Base-by-base conservation (phyloP, 169 alveolate genomes). In the Eimeria acervulina region DNA sequence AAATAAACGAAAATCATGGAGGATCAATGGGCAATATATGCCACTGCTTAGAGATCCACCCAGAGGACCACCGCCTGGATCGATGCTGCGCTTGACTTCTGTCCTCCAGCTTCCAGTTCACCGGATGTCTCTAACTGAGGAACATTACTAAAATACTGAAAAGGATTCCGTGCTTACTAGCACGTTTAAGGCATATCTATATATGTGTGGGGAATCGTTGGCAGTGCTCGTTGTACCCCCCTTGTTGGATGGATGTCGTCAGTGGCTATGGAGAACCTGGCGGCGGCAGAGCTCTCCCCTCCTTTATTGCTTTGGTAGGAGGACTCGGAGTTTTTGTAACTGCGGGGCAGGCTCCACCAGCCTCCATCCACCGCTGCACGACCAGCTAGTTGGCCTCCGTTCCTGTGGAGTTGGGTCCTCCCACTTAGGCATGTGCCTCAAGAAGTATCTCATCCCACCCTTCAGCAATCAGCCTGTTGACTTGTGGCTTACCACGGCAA, bases 11-110 rank as follows among this genome's bases (percentile, higher is more conserved):
- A 21, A 72, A 36, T 72, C 2, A 72, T 72, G 28, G 47, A 72
- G 28, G 17, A 72, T 5, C 6, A 36, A 38, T 47, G 51, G 12
- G 47, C 52, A 72, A 72, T 72, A 72, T 72, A 72, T 36, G 83
- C 52, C 28, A 12, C 28, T 36, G 28, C 52, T 36, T 13, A 31
- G 8, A 19, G n/a, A 31, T 13, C 83, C 51, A 31, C 21, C 28
- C 8, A 17, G 31, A 72, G 31, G 52, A 72, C 83, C 83, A 72
- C 51, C 36, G 83, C 52, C 83, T 31, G 52, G 83, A 72, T 72
- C 83, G 83, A 33, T 72, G 33, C 83, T 72, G 28, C 19, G 5
- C 0, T 33, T 36, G 47, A 15, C 52, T 31, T 68, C 13, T 1
- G 26, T 26, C 31, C 23, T 68, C 78, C 83, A 72, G 51, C 83